A percentile compares a stretch with the other conserved stretches of the same genome.
phyloP scores from a whole-genome alignment of 148 eudicot genomes.

The Cornus florida region DNA sequence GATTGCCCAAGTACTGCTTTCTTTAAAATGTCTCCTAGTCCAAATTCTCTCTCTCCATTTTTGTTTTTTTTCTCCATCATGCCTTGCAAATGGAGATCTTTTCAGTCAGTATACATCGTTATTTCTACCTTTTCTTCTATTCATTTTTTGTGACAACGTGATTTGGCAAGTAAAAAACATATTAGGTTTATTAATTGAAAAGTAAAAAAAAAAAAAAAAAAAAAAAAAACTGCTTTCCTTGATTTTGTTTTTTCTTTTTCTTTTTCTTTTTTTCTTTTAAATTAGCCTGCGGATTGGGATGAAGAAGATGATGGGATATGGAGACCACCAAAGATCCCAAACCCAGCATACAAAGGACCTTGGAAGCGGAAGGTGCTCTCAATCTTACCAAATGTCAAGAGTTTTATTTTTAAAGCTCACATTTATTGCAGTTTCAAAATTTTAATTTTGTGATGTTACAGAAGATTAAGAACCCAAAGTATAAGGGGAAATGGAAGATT shows the following conservation, averaged over 20 bases:
- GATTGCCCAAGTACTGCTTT: constrained; percentile 3
- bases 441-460: constrained; percentile 24
- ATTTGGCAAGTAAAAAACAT: too few species aligned
- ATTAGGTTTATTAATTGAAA: too few species aligned
- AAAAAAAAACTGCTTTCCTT: too few species aligned
- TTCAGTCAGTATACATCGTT: too few species aligned
- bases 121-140: too few species aligned
- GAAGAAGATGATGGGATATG: constrained; percentile 97
- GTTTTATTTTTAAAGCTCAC: not conserved
- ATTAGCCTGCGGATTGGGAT: constrained; percentile 86
- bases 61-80: not conserved
- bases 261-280: too few species aligned
- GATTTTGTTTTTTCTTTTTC: too few species aligned
- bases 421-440: constrained; percentile 15
- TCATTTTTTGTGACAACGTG: too few species aligned
- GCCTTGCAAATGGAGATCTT: not conserved
- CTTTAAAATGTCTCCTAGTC: constrained; percentile 3
- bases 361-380: constrained; percentile 81
- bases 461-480: constrained; percentile 93
- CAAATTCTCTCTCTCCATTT: constrained; percentile 14
- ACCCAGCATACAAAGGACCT: constrained; percentile 96
- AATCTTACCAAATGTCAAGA: not conserved
- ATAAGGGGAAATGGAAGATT: constrained; percentile 95
- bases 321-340: constrained; percentile 78
- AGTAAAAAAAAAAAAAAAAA: too few species aligned